Base-by-base conservation (phyloP, 2,329 filamentous ascomycete species). In the Chalara sp. region DNA sequence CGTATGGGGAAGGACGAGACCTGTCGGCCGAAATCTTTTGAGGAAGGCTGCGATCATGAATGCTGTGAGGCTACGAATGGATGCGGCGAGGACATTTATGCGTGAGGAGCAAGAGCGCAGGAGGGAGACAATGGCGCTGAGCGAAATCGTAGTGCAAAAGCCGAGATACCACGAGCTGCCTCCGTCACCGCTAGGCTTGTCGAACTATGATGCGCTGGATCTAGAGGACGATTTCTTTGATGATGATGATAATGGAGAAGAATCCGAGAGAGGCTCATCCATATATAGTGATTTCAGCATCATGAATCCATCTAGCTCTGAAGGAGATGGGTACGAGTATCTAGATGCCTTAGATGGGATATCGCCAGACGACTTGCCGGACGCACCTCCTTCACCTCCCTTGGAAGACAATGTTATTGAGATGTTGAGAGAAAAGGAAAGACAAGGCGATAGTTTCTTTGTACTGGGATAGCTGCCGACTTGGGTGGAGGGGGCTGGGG, bases 21-120 rank as follows among this genome's bases (percentile, higher is more conserved):
- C 72, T 1, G 68, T 75, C 13, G 70, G 74, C 32, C 75, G 77
- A 53, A 69, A 69, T 28, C 66, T 69, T n/a, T 69, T 87, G 11
- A 72, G 83, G 29, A 81, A 84, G 46, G 81, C 79, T 21, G 84
- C 83, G 5, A 79, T 86, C 51, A 72, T 86, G 64, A 88, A 88
- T 59, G 67, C 77, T 7, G 70, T 83, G 6, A 70, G 80, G 13
- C 68, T 72, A 51, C 69, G 73, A 4, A 67, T 80, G 29, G 67
- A 68, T 46, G 56, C 57, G 1, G 56, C 53, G 31, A 63, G 57
- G 47, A 54, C 60, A 32, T 56, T 59, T 28, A 58, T 59, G 48
- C 53, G 53, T 13, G 49, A 57, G 12, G 56, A 61, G 47, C 57
- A 58, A 31, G 60, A 62, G 52, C 56, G 50, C 39, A 55, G 47